These are phyloP conservation scores for Paramecium bursaria DNA, from an alignment of 73 alveolate genomes.

Conservation along the genomic window DNA sequence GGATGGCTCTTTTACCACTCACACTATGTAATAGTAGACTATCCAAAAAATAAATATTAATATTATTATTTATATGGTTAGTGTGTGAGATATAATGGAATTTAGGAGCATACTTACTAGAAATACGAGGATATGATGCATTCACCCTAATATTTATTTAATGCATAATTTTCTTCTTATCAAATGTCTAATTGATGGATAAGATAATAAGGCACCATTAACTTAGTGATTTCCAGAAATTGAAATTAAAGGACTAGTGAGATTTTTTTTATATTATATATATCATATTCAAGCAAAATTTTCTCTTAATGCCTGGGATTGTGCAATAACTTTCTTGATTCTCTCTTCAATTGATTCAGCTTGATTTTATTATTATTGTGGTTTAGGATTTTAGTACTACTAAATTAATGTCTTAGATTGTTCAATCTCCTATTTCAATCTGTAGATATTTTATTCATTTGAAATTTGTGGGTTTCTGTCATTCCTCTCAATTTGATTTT, in stretches of 20 bases:
- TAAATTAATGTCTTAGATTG: slow-evolving; percentile 30
- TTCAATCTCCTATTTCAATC: slow-evolving; percentile 52
- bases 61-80: slow-evolving; percentile 43
- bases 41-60: not conserved
- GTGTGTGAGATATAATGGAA: slow-evolving; percentile 67
- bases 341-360: slow-evolving; percentile 54
- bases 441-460: slow-evolving; percentile 32
- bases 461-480: not conserved
- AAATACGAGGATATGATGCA: slow-evolving; percentile 60
- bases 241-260: not conserved
- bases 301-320: slow-evolving; percentile 63
- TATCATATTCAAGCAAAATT: slow-evolving; percentile 36
- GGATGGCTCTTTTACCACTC: slow-evolving; percentile 63
- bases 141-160: slow-evolving; percentile 42
- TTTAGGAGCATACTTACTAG: slow-evolving; percentile 64
- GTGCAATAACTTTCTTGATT: slow-evolving; percentile 47
- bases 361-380: not conserved
- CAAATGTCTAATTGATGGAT: slow-evolving; percentile 24
- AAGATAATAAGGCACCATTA: not conserved
- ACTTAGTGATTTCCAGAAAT: no score
- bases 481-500: not conserved
- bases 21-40: slow-evolving; percentile 53
- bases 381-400: slow-evolving; percentile 5
- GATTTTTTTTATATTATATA: no score
- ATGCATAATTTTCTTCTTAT: slow-evolving; percentile 11